phyloP scores from a whole-genome alignment of 2,329 filamentous ascomycete species.

The Myriosclerotinia duriaeana region DNA sequence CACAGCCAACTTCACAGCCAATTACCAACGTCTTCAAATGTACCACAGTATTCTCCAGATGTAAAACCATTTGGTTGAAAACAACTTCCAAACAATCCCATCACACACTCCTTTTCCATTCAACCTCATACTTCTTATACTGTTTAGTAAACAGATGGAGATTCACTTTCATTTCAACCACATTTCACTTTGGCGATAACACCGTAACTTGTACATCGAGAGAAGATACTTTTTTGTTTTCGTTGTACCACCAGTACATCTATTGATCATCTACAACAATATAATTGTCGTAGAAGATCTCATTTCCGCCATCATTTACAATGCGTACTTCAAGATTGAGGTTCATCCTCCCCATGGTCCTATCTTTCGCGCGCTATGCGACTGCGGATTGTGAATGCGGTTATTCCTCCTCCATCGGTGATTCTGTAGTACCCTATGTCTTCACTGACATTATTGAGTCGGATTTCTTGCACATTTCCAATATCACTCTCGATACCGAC shows the following conservation, averaged over 20 bases:
- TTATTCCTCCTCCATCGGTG: slow-evolving; percentile 57
- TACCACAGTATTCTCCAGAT: background rate
- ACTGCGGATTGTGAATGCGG: slow-evolving; percentile 65
- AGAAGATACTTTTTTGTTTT: slow-evolving; percentile 10
- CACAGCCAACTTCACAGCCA: background rate
- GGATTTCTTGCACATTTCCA: slow-evolving; percentile 61
- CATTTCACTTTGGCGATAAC: slow-evolving; percentile 4
- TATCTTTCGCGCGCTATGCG: slow-evolving; percentile 10
- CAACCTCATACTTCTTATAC: background rate
- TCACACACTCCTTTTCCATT: background rate
- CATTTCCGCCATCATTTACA: background rate
- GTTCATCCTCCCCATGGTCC: slow-evolving; percentile 2
- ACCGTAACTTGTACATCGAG: slow-evolving; percentile 2
- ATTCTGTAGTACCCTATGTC: slow-evolving; percentile 44
- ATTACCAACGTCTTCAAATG: background rate
- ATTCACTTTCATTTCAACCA: slow-evolving; percentile 12
- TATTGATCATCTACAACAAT: slow-evolving; percentile 10
- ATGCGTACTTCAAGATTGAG: background rate
- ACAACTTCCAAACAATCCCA: background rate
- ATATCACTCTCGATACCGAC: slow-evolving; percentile 52
- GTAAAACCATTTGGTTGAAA: background rate
- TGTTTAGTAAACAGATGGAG: slow-evolving; percentile 11
- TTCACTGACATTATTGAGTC: slow-evolving; percentile 72
- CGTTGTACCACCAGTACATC: slow-evolving; percentile 12
- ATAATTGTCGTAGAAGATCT: background rate